Evolutionary conservation across 2,329 filamentous ascomycete species (phyloP).

Genomic region (Scopulariopsis brevicaulis): DNA sequence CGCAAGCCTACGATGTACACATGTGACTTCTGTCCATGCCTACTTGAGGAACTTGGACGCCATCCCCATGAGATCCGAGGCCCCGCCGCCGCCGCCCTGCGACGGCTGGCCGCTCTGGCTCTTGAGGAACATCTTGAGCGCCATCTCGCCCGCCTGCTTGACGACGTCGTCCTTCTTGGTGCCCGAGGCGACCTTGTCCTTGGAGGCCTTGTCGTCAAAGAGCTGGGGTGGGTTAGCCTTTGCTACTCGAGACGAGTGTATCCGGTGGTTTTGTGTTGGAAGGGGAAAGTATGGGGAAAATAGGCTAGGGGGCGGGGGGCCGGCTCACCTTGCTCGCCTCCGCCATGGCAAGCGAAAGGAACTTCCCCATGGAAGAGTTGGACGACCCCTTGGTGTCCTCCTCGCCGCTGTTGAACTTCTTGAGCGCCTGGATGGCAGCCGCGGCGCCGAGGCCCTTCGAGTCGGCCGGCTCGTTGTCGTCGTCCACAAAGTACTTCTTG

Average conservation of each 20-base stretch:
- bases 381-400: constrained; percentile 16
- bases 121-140: constrained; percentile 86
- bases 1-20: not conserved
- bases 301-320: not conserved
- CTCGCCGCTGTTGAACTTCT: constrained; percentile 58
- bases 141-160: constrained; percentile 72
- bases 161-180: constrained; percentile 74
- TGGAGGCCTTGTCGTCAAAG: constrained; percentile 45
- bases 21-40: not conserved
- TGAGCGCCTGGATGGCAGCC: constrained; percentile 71
- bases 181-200: constrained; percentile 40
- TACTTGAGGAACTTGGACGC: constrained; percentile 34
- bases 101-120: constrained; percentile 39
- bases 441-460: constrained; percentile 52
- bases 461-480: constrained; percentile 32
- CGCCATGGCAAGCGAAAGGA: constrained; percentile 77
- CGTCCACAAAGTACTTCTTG: constrained; percentile 56
- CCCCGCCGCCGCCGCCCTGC: constrained; percentile 28
- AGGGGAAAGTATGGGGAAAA: not conserved
- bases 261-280: not conserved
- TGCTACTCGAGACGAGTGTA: too few species aligned
- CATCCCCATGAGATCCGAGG: constrained; percentile 23
- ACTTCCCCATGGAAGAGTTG: constrained; percentile 51
- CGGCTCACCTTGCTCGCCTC: constrained; percentile 64
- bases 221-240: constrained; percentile 24